phyloP scores from a whole-genome alignment of 495 filamentous ascomycete genomes.

The Cudoniella acicularis region DNA sequence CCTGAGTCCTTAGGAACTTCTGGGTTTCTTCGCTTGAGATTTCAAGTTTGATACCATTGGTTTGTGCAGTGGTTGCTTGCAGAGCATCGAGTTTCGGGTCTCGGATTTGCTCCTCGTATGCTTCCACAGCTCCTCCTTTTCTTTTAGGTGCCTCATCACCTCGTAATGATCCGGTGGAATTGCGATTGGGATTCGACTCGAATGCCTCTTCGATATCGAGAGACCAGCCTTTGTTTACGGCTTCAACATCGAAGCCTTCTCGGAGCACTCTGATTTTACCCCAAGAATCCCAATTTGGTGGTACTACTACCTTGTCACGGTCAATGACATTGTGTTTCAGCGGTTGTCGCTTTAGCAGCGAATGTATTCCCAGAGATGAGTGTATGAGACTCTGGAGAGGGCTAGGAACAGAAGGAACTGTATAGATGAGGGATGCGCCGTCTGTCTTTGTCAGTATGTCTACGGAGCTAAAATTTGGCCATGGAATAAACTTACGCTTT shows the following conservation, averaged over 20 bases:
- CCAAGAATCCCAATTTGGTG: conserved; percentile 98
- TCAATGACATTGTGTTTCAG: conserved; percentile 96
- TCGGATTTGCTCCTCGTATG: conserved; percentile 77
- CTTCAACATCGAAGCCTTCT: conserved; percentile 93
- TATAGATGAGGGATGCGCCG: conserved; percentile 88
- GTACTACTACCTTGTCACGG: conserved; percentile 88
- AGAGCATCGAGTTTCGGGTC: conserved; percentile 63
- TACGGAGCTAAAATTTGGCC: neutral
- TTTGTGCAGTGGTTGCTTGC: conserved; percentile 43
- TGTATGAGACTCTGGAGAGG: conserved; percentile 80
- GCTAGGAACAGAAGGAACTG: conserved; percentile 72
- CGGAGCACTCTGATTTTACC: conserved; percentile 90
- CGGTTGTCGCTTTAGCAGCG: conserved; percentile 74
- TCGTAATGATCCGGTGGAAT: conserved; percentile 25
- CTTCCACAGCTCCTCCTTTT: conserved; percentile 56
- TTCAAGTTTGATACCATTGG: conserved; percentile 55
- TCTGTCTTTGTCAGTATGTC: conserved; percentile 46
- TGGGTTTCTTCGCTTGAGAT: conserved; percentile 75
- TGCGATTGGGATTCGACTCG: neutral
- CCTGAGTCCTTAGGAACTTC: conserved; percentile 68
- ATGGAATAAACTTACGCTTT: conserved; percentile 60
- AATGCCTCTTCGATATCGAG: conserved; percentile 68
- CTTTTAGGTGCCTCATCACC: conserved; percentile 21
- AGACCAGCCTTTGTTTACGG: conserved; percentile 77
- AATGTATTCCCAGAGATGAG: conserved; percentile 84